Percentiles rank a stretch among this genome's conserved stretches.
Conservation (phyloP, 768 basidiomycete genomes). For the Agaricus subrufescens region DNA sequence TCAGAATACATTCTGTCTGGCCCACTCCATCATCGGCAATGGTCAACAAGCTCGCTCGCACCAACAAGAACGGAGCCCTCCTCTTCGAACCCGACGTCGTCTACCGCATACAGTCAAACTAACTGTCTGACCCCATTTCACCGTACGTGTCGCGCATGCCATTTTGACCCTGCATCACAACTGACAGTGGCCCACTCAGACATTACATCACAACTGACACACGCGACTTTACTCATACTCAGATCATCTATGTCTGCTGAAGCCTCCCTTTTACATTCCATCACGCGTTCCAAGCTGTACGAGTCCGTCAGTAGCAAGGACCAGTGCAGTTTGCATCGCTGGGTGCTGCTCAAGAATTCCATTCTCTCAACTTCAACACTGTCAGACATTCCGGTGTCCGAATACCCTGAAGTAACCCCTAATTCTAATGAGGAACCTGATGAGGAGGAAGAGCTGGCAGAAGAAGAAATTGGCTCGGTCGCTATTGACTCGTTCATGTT, state of each 20-base stretch:
- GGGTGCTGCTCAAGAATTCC: conserved; percentile 87
- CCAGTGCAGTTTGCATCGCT: conserved; percentile 74
- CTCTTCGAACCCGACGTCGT: conserved; percentile 86
- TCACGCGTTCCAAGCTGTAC: conserved; percentile 75
- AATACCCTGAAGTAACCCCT: conserved; percentile 23
- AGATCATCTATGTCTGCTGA: conserved; percentile 40
- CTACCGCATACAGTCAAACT: conserved; percentile 73
- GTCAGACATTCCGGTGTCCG: conserved; percentile 26
- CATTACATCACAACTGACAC: conserved; percentile 11
- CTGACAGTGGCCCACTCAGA: conserved; percentile 7
- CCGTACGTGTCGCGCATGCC: conserved; percentile 17
- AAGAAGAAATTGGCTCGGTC: conserved; percentile 45
- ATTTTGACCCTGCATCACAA: neutral
- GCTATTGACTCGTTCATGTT: conserved; percentile 75
- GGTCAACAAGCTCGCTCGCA: conserved; percentile 81
- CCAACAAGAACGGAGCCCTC: conserved; percentile 81
- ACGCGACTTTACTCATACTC: conserved; percentile 9
- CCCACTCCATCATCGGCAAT: conserved; percentile 44
- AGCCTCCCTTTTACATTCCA: conserved; percentile 46
- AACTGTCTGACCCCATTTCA: conserved; percentile 15
- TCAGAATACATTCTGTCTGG: conserved; percentile 33
- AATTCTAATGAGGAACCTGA: conserved; percentile 34
- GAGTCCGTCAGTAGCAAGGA: conserved; percentile 57
- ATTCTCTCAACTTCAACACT: conserved; percentile 46
- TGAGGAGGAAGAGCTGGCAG: conserved; percentile 37